Conservation (phyloP, 1,284 basidiomycete genomes). For the Lentinula novae-zelandiae region DNA sequence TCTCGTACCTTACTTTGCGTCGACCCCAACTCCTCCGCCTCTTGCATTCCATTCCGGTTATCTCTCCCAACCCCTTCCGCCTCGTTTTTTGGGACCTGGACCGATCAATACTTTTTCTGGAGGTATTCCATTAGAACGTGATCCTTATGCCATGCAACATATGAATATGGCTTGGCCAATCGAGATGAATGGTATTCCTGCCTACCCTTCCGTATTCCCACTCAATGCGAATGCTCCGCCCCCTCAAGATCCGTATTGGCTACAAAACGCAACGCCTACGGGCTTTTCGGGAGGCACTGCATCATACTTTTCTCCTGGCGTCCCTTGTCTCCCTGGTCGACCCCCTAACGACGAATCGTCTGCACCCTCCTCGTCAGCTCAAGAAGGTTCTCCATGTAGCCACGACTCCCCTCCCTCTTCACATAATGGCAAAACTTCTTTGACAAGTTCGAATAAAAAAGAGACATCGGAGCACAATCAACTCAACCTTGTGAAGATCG, state of each 20-base stretch:
- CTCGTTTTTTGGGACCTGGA: conserved; percentile 5
- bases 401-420: neutral
- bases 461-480: conserved; percentile 56
- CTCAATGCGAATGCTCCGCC: neutral
- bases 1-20: conserved; percentile 20
- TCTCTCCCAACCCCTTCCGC: conserved; percentile 9
- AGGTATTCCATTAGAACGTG: conserved; percentile 19
- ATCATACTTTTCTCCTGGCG: neutral
- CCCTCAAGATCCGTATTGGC: conserved; percentile 13
- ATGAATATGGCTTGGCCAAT: conserved; percentile 19
- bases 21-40: conserved; percentile 23
- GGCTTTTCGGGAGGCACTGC: neutral
- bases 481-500: conserved; percentile 67
- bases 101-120: conserved; percentile 13
- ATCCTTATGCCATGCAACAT: conserved; percentile 16
- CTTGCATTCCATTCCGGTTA: conserved; percentile 19
- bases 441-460: conserved; percentile 14
- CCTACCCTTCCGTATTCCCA: conserved; percentile 9
- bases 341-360: neutral
- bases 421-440: neutral
- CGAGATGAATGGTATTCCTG: conserved; percentile 22
- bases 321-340: neutral
- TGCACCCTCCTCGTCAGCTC: neutral
- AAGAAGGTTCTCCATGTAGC: neutral
- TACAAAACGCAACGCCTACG: neutral